Base-by-base conservation (phyloP, 495 filamentous ascomycete genomes). In the Hypoxylon cercidicola region DNA sequence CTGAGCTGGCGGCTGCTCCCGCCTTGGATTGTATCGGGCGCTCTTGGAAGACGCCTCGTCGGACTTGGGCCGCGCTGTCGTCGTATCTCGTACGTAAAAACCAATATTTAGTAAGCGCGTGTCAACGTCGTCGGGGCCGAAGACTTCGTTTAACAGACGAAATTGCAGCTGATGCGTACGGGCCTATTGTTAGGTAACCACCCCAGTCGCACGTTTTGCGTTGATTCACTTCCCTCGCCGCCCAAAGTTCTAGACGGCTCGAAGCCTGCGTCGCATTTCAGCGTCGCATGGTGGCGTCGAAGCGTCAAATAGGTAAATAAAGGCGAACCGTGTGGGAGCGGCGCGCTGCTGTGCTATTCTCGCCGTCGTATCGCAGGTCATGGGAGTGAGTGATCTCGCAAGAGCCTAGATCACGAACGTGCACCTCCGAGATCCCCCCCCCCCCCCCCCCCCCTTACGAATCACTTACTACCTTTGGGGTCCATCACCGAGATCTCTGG, bases 11-110 rank as follows among this genome's bases (percentile, higher is more conserved):
- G 59, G 65, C 44, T 59, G 34, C 44, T 63, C 55, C 53, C 48
- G 58, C 15, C 57, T 52, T 25, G 34, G 21, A 49, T 40, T 44
- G 55, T 19, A 20, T 37, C 46, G 30, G 7, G 10, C 39, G 16
- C 55, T 66, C 37, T n/a, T 57, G 18, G 63, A 20, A 23, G 51
- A 46, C 28, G n/a, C n/a, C n/a, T 19, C 19, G 23, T 3, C 19
- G 18, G 10, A 60, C 50, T 60, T 4, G 18, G 3, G 5, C 19
- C 15, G 23, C 35, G 18, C 39, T 59, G 15, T 12, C 16, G 64
- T 68, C 55, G 53, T 52, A 62, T 68, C 59, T 30, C 54, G 59
- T 68, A 68, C 64, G 64, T 68, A 68, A 68, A 60, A 60, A 0
- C 3, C 44, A 53, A n/a, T 18, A 5, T 43, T 11, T 55, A 11